Conservation (phyloP, 495 filamentous ascomycete genomes). For the Bathelium albidoporum region DNA sequence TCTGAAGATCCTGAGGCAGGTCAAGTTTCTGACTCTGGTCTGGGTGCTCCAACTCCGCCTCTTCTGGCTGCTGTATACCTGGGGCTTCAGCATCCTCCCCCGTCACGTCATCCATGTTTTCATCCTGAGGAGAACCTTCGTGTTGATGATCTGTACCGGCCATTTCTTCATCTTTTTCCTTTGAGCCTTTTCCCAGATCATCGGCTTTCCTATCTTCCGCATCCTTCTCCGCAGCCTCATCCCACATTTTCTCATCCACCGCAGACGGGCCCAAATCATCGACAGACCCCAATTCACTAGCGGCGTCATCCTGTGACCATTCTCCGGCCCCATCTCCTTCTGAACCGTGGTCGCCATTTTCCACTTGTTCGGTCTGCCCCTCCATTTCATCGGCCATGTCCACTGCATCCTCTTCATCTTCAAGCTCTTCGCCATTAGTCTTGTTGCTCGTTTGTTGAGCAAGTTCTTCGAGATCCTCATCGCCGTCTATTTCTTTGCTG, state of each 20-base stretch:
- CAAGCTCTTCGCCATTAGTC: constrained; percentile 39
- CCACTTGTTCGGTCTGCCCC: constrained; percentile 57
- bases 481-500: constrained; percentile 86
- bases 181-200: constrained; percentile 48
- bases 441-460: constrained; percentile 54
- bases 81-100: constrained; percentile 50
- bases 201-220: constrained; percentile 78
- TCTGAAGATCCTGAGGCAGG: constrained; percentile 58
- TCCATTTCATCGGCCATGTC: constrained; percentile 91
- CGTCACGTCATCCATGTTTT: constrained; percentile 45
- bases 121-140: constrained; percentile 44
- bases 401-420: constrained; percentile 65
- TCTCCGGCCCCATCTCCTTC: constrained; percentile 45
- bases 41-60: constrained; percentile 59
- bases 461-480: constrained; percentile 86
- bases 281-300: constrained; percentile 81
- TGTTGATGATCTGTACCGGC: constrained; percentile 32
- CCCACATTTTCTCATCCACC: constrained; percentile 97
- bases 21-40: constrained; percentile 61
- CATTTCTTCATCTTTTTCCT: constrained; percentile 29
- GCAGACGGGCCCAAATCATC: constrained; percentile 79
- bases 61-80: constrained; percentile 49
- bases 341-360: constrained; percentile 47
- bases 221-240: constrained; percentile 64
- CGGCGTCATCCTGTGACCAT: constrained; percentile 57